These are phyloP conservation scores for Phellopilus nigrolimitatus DNA, from an alignment of 1,284 basidiomycete species.

Conservation along the genomic window DNA sequence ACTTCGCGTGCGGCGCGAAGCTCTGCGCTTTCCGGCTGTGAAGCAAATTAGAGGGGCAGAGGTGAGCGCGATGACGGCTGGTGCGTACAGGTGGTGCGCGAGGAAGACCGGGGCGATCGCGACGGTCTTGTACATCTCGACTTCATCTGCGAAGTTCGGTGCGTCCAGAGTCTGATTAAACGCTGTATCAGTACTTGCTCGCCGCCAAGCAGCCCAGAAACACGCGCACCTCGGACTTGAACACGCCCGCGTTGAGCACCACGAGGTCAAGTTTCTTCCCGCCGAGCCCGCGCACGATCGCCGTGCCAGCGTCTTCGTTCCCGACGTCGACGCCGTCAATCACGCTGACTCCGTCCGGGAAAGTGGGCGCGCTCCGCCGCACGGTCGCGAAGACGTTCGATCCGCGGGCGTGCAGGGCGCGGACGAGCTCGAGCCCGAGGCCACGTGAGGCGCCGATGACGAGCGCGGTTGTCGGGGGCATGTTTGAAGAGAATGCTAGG, in stretches of 20 bases:
- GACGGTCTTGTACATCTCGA: conserved; percentile 43
- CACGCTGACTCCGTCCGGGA: conserved; percentile 32
- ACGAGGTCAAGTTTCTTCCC: conserved; percentile 34
- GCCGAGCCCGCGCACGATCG: conserved; percentile 32
- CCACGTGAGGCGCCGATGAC: conserved; percentile 41
- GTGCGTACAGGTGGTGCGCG: conserved; percentile 30
- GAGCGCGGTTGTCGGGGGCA: conserved; percentile 26
- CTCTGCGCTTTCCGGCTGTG: conserved; percentile 12
- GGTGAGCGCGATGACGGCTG: conserved; percentile 20
- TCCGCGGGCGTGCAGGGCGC: conserved; percentile 26
- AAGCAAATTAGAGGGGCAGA: background rate
- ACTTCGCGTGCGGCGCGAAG: conserved; percentile 29
- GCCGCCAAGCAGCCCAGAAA: too few relatives aligned
- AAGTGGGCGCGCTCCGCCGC: conserved; percentile 28
- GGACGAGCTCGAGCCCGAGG: conserved; percentile 39
- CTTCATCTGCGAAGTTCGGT: conserved; percentile 35
- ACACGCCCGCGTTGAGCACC: conserved; percentile 37
- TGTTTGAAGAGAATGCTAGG: too few relatives aligned
- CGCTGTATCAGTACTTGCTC: too few relatives aligned
- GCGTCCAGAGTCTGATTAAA: conserved; percentile 35
- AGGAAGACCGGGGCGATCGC: conserved; percentile 39
- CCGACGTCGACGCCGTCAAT: conserved; percentile 36
- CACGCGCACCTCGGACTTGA: conserved; percentile 36
- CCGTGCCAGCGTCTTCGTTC: conserved; percentile 32
- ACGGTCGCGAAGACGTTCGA: conserved; percentile 37